Percentiles rank a stretch among this genome's conserved stretches.
Conservation (phyloP, 805 yeast species). For the Candida tammaniensis region DNA sequence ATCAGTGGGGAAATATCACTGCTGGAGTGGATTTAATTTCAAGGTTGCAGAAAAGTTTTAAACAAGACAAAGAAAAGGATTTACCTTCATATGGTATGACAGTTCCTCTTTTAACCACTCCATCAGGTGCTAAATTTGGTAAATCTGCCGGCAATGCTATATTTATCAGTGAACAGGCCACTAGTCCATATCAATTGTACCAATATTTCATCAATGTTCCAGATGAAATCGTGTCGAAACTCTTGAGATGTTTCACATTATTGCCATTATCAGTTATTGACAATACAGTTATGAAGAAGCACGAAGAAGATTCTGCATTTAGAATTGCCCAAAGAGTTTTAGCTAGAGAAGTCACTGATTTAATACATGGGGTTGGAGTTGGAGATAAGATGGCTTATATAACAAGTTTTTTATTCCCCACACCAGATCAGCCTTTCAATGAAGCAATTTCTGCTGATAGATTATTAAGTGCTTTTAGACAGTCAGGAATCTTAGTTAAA, state of each 20-base stretch:
- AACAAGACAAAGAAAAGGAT: slow-evolving; percentile 13
- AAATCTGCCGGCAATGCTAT: slow-evolving; percentile 97
- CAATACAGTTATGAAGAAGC: slow-evolving; percentile 45
- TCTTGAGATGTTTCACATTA: slow-evolving; percentile 75
- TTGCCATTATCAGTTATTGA: slow-evolving; percentile 64
- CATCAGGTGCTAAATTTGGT: slow-evolving; percentile 91
- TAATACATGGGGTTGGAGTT: slow-evolving; percentile 79
- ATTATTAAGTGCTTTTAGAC: slow-evolving; percentile 53
- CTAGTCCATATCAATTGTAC: slow-evolving; percentile 77
- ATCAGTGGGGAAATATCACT: slow-evolving; percentile 97
- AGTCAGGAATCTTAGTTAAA: slow-evolving; percentile 52
- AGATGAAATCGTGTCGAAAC: slow-evolving; percentile 69
- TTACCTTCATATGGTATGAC: slow-evolving; percentile 68
- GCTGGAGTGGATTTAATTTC: slow-evolving; percentile 90
- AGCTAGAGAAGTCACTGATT: slow-evolving; percentile 82
- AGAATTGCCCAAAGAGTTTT: slow-evolving; percentile 73
- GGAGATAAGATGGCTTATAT: slow-evolving; percentile 67
- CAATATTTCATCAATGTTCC: slow-evolving; percentile 80
- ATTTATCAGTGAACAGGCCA: slow-evolving; percentile 72
- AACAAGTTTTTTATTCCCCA: slow-evolving; percentile 65
- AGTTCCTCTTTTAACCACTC: slow-evolving; percentile 83
- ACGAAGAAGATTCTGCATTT: slow-evolving; percentile 54
- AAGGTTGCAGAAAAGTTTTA: slow-evolving; percentile 39
- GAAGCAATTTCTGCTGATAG: slow-evolving; percentile 46
- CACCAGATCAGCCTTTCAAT: slow-evolving; percentile 47